Percentiles rank a stretch among this genome's conserved stretches.
These are phyloP conservation scores for Penicillium coffeae DNA, from an alignment of 495 filamentous ascomycete genomes.

Conservation along the genomic window DNA sequence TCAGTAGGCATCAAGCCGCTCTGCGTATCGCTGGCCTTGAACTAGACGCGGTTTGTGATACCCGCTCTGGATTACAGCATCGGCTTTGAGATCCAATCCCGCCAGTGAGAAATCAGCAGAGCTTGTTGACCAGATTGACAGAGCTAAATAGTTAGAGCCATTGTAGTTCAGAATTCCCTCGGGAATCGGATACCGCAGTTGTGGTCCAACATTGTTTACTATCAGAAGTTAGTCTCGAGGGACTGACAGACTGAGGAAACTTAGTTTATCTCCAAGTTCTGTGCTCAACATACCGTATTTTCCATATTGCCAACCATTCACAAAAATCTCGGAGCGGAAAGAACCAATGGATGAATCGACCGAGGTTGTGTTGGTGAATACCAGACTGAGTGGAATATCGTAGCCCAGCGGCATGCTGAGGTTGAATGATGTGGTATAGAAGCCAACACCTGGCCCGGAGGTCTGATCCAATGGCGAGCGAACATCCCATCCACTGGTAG, in stretches of 20 bases:
- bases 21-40: background rate
- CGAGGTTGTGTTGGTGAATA: slow-evolving; percentile 37
- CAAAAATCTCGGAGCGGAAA: background rate
- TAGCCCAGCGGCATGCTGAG: slow-evolving; percentile 37
- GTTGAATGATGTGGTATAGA: slow-evolving; percentile 50
- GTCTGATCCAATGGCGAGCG: slow-evolving; percentile 45
- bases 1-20: too few species aligned
- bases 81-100: slow-evolving; percentile 3
- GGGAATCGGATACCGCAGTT: slow-evolving; percentile 57
- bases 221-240: too few species aligned
- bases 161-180: slow-evolving; percentile 61
- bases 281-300: too few species aligned
- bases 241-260: too few species aligned
- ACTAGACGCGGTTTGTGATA: background rate
- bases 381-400: slow-evolving; percentile 52
- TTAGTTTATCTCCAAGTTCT: too few species aligned
- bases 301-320: slow-evolving; percentile 2
- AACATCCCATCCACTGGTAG: slow-evolving; percentile 32
- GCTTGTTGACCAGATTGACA: slow-evolving; percentile 59
- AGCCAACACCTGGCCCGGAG: slow-evolving; percentile 45
- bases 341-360: background rate
- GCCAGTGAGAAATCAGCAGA: background rate
- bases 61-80: background rate
- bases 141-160: slow-evolving; percentile 51
- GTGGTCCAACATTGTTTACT: slow-evolving; percentile 58